These are phyloP conservation scores for Metarhizium sp. DNA, from an alignment of 2,329 filamentous ascomycete genomes.

Conservation along the genomic window DNA sequence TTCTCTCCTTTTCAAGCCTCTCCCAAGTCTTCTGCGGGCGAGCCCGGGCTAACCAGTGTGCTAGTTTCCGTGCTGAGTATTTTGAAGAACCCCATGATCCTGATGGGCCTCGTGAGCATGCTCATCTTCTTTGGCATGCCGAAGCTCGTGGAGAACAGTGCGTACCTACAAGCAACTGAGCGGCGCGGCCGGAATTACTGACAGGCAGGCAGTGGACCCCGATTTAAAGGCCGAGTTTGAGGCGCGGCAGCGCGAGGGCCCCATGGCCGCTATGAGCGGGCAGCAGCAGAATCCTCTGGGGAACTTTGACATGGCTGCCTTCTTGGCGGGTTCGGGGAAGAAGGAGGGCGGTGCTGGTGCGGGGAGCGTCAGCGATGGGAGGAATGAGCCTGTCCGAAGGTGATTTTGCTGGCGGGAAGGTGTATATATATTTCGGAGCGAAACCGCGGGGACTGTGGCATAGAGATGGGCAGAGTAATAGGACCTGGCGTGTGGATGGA, in stretches of 20 bases:
- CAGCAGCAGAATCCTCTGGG: slow-evolving; percentile 33
- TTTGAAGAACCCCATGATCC: slow-evolving; percentile 92
- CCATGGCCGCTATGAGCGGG: slow-evolving; percentile 47
- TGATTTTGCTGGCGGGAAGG: background rate
- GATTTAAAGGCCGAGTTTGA: slow-evolving; percentile 91
- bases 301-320: slow-evolving; percentile 54
- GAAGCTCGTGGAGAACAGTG: slow-evolving; percentile 92
- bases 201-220: slow-evolving; percentile 67
- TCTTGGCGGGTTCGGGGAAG: slow-evolving; percentile 47
- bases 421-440: too few relatives aligned
- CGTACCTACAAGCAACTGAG: slow-evolving; percentile 24
- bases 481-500: too few relatives aligned
- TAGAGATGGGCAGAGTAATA: too few relatives aligned
- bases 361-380: slow-evolving; percentile 17
- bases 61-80: slow-evolving; percentile 71
- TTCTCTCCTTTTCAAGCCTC: background rate
- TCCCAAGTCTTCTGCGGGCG: background rate
- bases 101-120: slow-evolving; percentile 79
- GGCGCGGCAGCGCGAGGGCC: slow-evolving; percentile 71
- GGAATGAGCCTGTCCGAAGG: slow-evolving; percentile 33
- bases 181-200: too few relatives aligned
- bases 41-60: background rate
- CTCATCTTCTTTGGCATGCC: slow-evolving; percentile 86
- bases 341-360: slow-evolving; percentile 22
- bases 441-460: too few relatives aligned